Evolutionary conservation across 257 asterid species (phyloP), one percentile per base, ranked within the genome.

Genomic region (Nicotiana obtusifolia): DNA sequence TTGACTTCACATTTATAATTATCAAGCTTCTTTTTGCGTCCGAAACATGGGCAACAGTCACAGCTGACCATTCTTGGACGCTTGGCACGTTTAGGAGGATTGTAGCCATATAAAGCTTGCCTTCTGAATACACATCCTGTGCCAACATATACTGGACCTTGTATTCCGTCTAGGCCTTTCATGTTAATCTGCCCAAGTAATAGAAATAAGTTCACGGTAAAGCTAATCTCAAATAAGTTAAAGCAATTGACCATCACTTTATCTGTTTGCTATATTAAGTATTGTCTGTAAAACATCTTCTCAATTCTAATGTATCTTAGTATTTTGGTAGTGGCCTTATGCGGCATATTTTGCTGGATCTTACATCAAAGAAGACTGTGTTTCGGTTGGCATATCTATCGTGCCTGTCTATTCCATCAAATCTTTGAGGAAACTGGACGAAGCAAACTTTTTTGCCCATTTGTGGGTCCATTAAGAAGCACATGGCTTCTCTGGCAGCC

Each of bases 331-430:
- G 44, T 47, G 22, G 60, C 64, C n/a, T 1, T 62, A 49, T 5
- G 60, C 22, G 19, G 15, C 52, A 77, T 56, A 2, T 80, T 81
- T 31, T 83, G 54, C 73, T 57, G 82, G 73, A 10, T 49, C 95
- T 88, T 87, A 94, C 98, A 86, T 96, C 99, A 75, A 96, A 96
- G 93, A 96, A 96, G 86, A 96, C 99, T 0, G 98, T 96, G 89
- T 96, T 96, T 81, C 99, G 87, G 86, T 96, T 96, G 84, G 98
- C 99, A 87, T 96, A 94, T 93, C 99, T 82, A 81, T 96, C 99
- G 5, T 91, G 92, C 80, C 87, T 90, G 87, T 96, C 98, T 30
- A 96, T 96, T n/a, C 99, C 99, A 83, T 94, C 99, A 57, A 96
- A 94, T 83, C 98, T 92, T 86, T 96, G 99, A 64, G 99, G 99